These are phyloP conservation scores for Brettanomyces naardenensis DNA, from an alignment of 805 yeast species.

Conservation along the genomic window DNA sequence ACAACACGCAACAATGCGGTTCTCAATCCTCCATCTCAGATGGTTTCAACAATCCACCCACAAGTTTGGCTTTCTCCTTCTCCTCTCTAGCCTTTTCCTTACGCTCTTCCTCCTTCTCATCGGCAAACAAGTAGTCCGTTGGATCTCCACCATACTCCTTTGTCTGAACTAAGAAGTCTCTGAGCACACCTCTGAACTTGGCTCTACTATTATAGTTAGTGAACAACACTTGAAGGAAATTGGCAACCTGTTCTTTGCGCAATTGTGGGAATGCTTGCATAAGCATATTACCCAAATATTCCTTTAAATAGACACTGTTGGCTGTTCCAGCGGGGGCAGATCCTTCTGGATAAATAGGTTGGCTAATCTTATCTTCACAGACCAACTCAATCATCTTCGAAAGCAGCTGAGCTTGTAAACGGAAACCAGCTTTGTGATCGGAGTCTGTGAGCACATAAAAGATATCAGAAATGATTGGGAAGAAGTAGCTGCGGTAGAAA, in stretches of 20 bases:
- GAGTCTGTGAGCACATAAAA: conserved; percentile 92
- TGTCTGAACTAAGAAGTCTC: conserved; percentile 95
- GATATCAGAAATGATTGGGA: conserved; percentile 84
- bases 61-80: conserved; percentile 73
- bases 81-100: conserved; percentile 61
- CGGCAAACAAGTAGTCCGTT: conserved; percentile 89
- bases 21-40: conserved; percentile 75
- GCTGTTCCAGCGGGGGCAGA: conserved; percentile 82
- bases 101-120: conserved; percentile 76
- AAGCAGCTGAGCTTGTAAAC: conserved; percentile 75
- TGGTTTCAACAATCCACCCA: conserved; percentile 93
- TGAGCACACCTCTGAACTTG: conserved; percentile 74
- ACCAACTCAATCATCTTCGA: conserved; percentile 80
- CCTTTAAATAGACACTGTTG: conserved; percentile 69
- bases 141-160: conserved; percentile 94
- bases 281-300: conserved; percentile 75
- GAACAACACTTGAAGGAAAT: conserved; percentile 72
- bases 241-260: conserved; percentile 72
- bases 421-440: conserved; percentile 95
- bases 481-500: conserved; percentile 82
- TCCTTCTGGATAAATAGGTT: conserved; percentile 72
- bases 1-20: not conserved
- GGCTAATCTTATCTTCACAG: conserved; percentile 62
- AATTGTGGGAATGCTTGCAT: conserved; percentile 88
- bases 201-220: conserved; percentile 62